Base-by-base conservation (phyloP, 139 green algal genomes). In the Auxenochlorella pyrenoidosa region DNA sequence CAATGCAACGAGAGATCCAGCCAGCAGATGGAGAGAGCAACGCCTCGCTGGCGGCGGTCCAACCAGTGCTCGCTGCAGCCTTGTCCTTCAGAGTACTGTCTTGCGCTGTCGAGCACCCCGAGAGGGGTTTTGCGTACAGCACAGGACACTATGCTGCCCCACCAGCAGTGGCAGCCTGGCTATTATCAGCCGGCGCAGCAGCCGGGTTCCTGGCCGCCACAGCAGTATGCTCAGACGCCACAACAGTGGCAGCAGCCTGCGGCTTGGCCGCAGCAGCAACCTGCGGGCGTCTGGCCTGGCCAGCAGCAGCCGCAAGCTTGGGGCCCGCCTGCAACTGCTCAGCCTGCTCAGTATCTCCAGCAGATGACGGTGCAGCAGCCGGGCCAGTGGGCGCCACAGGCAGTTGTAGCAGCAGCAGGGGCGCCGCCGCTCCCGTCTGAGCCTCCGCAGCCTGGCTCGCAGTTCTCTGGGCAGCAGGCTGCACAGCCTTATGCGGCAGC, bases 311-410 rank as follows among this genome's bases (percentile, higher is more conserved):
- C 70, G 70, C 60, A 73, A 6, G 36, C 59, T 16, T 28, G 26
- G 41, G 28, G 28, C 6, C 43, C 15, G 40, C 47, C 47, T 34
- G 58, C 59, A 43, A 36, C 4, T 28, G 44, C 41, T 3, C 32
- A 79, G 43, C n/a, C 32, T 3, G n/a, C 38, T 40, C 75, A 84
- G 75, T 26, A 78, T n/a, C 84, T 85, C 21, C 63, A 71, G 75
- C 84, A 78, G 63, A 1, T 71, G 63, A n/a, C 63, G 28, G 63
- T 26, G 26, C 63, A n/a, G 28, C 63, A 71, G 63, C 63, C 63
- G 28, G 54, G 28, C 28, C 28, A 71, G 28, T 71, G 28, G 28
- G 63, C 63, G 28, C 63, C 63, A 36, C 28, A 34, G 38, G 26
- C 63, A 71, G 63, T 26, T 6, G 63, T 26, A 36, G 63, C 63